Evolutionary conservation across 2,329 filamentous ascomycete species (phyloP), one percentile per base, ranked within the genome.

Genomic region (Phoma sp.): DNA sequence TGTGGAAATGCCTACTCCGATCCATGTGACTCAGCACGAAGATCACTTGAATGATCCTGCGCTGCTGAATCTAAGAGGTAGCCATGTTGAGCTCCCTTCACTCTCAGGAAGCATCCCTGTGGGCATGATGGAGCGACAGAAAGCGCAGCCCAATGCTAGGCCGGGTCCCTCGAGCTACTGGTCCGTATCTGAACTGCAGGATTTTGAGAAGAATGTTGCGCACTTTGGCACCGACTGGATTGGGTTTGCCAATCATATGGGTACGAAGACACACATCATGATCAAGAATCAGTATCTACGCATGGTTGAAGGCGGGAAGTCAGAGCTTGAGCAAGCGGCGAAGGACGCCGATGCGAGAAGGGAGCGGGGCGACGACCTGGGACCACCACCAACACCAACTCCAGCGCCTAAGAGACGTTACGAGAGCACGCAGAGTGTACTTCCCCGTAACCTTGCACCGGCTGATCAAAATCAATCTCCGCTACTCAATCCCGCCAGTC

Each of bases 251-350:
- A 81, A 81, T 45, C 86, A 91, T 65, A 92, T 95, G 88, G 87
- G 88, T 42, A 91, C 90, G 4, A 93, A 93, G 76, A 93, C 91
- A 15, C 84, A 88, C 50, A 89, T 90, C n/a, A 95, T 95, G 91
- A 91, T 70, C 45, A 81, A 81, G 66, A 82, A 82, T 66, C 77
- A 81, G 60, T 82, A 79, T 53, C 64, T 77, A 43, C 78, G 80
- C 46, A 72, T 78, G 42, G 69, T 80, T 11, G 77, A 80, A 47
- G 68, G 74, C 26, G 78, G 78, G 9, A 74, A 72, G 33, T 61
- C 68, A 40, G 79, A 80, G 18, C 71, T 81, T 4, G 72, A 77
- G 43, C 65, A 74, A 34, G 61, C 71, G 3, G 80, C 79, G 1
- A 65, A 68, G n/a, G 66, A 74, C 47, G 79, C 78, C 18, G 76